Evolutionary conservation across 2,329 filamentous ascomycete species (phyloP), one percentile per base, ranked within the genome.

Genomic region (Fusarium napiforme): DNA sequence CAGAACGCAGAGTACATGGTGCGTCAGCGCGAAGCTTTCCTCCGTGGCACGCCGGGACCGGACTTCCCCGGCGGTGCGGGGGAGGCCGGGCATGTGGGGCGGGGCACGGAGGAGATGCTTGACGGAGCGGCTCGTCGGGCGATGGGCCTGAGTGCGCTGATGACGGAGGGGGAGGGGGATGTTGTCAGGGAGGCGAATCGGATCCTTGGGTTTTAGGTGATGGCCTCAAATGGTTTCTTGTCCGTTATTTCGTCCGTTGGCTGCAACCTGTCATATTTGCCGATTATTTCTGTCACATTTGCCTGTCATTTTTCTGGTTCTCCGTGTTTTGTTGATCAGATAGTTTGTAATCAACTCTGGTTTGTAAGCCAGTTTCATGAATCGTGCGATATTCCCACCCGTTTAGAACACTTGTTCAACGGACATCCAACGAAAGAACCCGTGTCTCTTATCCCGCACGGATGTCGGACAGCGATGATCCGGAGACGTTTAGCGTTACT

Each of bases 21-120:
- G 4, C 87, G 89, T 21, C 94, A 97, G 83, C 88, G 92, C 26
- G 85, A 89, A n/a, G 88, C 90, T 1, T 96, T 96, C 75, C 81
- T 92, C 6, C 79, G 84, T 1, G 95, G 94, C 9, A 89, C 87
- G 0, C 92, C 91, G 1, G 89, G 87, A 0, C 91, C 91, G 36
- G 92, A 94, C 75, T 94, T 94, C 78, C 92, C 92, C 0, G 91
- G 91, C 4, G 93, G 93, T 1, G 84, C 87, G 57, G 93, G 93
- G 9, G 93, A 95, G 81, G 83, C 84, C 21, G 81, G 81, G 26
- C 89, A 90, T 69, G 75, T 86, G 37, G 85, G 82, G 18, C 81
- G 88, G 26, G 85, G 86, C 4, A 83, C 82, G 3, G 82, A 82
- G 52, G 79, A 80, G 3, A 81, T 81, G 67, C 73, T 86, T 6